Percentiles rank a stretch among this genome's conserved stretches.
Conservation (phyloP, 352 stramenopile genomes). For the Globisporangium splendens region DNA sequence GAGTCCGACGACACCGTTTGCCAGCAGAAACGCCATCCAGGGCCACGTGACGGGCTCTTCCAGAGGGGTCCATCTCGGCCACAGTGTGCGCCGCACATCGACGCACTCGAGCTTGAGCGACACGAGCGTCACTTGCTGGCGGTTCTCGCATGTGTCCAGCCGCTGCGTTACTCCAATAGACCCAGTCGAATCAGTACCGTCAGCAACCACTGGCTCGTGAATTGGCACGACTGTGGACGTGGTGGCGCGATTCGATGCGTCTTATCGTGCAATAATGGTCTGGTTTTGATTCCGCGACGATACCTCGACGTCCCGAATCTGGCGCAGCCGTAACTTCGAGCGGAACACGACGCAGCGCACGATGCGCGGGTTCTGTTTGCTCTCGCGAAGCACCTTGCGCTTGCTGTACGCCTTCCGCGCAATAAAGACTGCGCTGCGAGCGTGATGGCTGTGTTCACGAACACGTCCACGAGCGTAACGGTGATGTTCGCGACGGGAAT, state of each 20-base stretch:
- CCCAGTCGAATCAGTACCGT: too few species aligned
- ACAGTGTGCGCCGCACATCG: slow-evolving; percentile 13
- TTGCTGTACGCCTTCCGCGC: slow-evolving; percentile 33
- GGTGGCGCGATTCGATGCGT: too few species aligned
- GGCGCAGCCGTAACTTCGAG: slow-evolving; percentile 24
- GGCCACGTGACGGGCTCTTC: slow-evolving; percentile 8
- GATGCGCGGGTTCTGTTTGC: slow-evolving; percentile 19
- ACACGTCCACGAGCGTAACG: slow-evolving; percentile 31
- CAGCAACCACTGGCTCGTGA: not conserved
- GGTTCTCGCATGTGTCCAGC: not conserved
- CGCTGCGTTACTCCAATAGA: too few species aligned
- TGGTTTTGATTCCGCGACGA: slow-evolving; percentile 1
- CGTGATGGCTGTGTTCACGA: slow-evolving; percentile 34
- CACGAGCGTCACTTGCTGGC: slow-evolving; percentile 35
- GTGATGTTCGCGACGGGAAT: slow-evolving; percentile 21
- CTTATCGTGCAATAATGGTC: slow-evolving; percentile 15
- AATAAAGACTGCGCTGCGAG: slow-evolving; percentile 29
- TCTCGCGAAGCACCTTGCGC: slow-evolving; percentile 24
- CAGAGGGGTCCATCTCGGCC: slow-evolving; percentile 11
- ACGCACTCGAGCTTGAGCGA: slow-evolving; percentile 22
- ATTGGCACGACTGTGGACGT: too few species aligned
- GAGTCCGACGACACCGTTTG: slow-evolving; percentile 13
- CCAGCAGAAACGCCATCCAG: slow-evolving; percentile 12
- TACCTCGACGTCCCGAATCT: not conserved
- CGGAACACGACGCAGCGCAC: slow-evolving; percentile 35